Evolutionary conservation across 495 filamentous ascomycete species (phyloP).

Genomic region (Saxophila tyrrhenica): DNA sequence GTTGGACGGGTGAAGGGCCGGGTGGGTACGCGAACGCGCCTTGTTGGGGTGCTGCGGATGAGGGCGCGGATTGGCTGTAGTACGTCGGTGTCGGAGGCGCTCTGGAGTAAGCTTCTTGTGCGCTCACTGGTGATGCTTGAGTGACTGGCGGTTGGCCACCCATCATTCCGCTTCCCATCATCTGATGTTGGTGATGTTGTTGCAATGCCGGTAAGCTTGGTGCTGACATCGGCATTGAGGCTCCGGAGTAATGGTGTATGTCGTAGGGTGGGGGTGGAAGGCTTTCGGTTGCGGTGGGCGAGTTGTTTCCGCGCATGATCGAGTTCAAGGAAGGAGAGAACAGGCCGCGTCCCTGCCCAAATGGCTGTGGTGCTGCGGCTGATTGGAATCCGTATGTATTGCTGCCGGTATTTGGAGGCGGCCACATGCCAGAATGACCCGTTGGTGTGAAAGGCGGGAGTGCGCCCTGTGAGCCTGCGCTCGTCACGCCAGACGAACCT

Average conservation of each 20-base stretch:
- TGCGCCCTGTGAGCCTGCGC: slow-evolving; percentile 37
- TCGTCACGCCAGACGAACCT: slow-evolving; percentile 46
- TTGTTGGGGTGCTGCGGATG: slow-evolving; percentile 57
- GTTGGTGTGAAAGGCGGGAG: slow-evolving; percentile 34
- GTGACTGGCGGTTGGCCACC: slow-evolving; percentile 38
- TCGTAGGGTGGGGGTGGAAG: slow-evolving; percentile 50
- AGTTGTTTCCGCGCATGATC: slow-evolving; percentile 35
- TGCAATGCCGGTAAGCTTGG: slow-evolving; percentile 10
- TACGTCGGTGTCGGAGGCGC: slow-evolving; percentile 48
- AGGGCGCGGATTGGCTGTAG: slow-evolving; percentile 42
- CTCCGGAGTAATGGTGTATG: slow-evolving; percentile 43
- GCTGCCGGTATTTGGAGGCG: slow-evolving; percentile 37
- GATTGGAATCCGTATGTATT: slow-evolving; percentile 41
- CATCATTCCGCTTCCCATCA: slow-evolving; percentile 32
- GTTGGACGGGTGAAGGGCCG: slow-evolving; percentile 46
- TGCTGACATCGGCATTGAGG: slow-evolving; percentile 35
- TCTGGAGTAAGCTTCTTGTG: slow-evolving; percentile 53
- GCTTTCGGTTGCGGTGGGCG: slow-evolving; percentile 39
- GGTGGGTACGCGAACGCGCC: slow-evolving; percentile 43
- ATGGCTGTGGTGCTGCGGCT: slow-evolving; percentile 37
- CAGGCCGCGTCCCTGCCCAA: slow-evolving; percentile 35
- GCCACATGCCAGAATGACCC: slow-evolving; percentile 38
- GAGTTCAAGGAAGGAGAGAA: slow-evolving; percentile 46
- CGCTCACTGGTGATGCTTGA: slow-evolving; percentile 48
- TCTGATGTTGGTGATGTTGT: slow-evolving; percentile 28